Base-by-base conservation (phyloP, 352 stramenopile genomes). In the Saprolegnia parasitica region DNA sequence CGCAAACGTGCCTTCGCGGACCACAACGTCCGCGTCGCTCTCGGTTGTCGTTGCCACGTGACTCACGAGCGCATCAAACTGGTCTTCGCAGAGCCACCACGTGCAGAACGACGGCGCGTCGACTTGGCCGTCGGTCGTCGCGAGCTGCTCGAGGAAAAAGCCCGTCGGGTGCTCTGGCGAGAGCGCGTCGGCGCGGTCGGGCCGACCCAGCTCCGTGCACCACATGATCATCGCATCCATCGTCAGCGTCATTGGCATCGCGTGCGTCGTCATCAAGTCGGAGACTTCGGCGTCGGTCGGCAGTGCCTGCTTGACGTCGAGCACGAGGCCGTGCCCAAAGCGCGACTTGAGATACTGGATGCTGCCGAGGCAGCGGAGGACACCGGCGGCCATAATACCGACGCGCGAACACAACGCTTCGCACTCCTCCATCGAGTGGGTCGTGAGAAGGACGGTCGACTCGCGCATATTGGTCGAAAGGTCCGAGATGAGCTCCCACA, bases 351-450 rank as follows among this genome's bases (percentile, higher is more conserved):
- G 73, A 58, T 98, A 89, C 47, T 93, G 95, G 35, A 95, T 87
- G 16, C 72, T 97, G 18, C 97, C 96, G 56, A 99, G 79, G 77
- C 96, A 99, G 21, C 87, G 82, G 40, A 99, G 75, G 8, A 81
- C 82, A n/a, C 96, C 97, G 50, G 88, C 91, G 1, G 98, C 93
- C 96, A 99, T 99, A 73, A 99, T 99, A 6, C 88, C 96, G 20
- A 98, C 95, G 37, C 89, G 86, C 49, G 84, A 92, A 65, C 93
- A 98, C 0, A 99, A 76, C 10, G 88, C 88, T 73, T 99, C 96
- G 35, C 89, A 97, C 73, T 99, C 96, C 58, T 98, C 87, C 96
- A 99, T 99, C 47, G 86, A 94, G 72, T 99, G 96, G 0, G 96
- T 98, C 24, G 96, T 98, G 32, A 98, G 81, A 56, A 93, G 74